Percentiles rank a stretch among this genome's conserved stretches.
Conservation (phyloP, 2,329 filamentous ascomycete genomes). For the Diplodia mutila region DNA sequence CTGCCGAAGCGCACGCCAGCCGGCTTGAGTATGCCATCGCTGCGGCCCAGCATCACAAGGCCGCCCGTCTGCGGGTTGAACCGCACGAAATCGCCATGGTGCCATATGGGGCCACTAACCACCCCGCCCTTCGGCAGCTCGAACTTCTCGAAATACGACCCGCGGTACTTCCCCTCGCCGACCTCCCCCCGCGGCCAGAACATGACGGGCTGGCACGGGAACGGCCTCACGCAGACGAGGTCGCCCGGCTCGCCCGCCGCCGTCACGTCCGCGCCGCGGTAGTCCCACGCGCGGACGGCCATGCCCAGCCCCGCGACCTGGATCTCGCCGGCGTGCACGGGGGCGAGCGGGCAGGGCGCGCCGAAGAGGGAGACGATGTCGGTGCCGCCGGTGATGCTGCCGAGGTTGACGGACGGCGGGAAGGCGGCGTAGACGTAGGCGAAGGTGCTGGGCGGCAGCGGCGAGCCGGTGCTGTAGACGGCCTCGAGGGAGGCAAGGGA, state of each 20-base stretch:
- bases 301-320: slow-evolving; percentile 55
- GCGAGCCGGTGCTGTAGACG: slow-evolving; percentile 93
- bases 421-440: slow-evolving; percentile 85
- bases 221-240: slow-evolving; percentile 81
- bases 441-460: slow-evolving; percentile 90
- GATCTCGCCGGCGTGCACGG: slow-evolving; percentile 56
- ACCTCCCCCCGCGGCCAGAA: slow-evolving; percentile 71
- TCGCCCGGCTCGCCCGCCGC: slow-evolving; percentile 75
- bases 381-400: slow-evolving; percentile 92
- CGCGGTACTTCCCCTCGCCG: slow-evolving; percentile 75
- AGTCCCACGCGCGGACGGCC: slow-evolving; percentile 55
- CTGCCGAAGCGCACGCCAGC: slow-evolving; percentile 89
- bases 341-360: slow-evolving; percentile 66
- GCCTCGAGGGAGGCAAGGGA: slow-evolving; percentile 66
- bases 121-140: slow-evolving; percentile 34
- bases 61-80: slow-evolving; percentile 74
- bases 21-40: slow-evolving; percentile 91
- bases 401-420: slow-evolving; percentile 78
- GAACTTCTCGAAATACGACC: slow-evolving; percentile 88
- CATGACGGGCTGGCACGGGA: slow-evolving; percentile 86
- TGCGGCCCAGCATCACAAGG: slow-evolving; percentile 87
- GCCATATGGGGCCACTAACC: slow-evolving; percentile 66
- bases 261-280: slow-evolving; percentile 61
- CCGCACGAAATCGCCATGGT: slow-evolving; percentile 89
- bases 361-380: slow-evolving; percentile 97